Evolutionary conservation across 495 filamentous ascomycete genomes (phyloP).

Genomic region (Talaromyces liani): DNA sequence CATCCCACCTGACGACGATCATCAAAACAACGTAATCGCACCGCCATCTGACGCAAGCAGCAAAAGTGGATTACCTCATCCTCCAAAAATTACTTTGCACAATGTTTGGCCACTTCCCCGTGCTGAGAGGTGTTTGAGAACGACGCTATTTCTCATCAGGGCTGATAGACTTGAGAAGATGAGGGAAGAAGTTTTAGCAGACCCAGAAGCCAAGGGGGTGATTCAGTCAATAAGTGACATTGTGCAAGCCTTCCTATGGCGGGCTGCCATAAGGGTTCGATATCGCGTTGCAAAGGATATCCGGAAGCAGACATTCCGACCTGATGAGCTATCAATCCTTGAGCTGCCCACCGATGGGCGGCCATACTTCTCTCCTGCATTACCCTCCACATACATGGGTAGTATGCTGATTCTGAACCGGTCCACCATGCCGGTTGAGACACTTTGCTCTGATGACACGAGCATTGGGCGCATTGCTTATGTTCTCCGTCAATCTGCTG

Average conservation of each 20-base stretch:
- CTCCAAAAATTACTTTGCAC: conserved; percentile 14
- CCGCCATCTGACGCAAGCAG: not conserved
- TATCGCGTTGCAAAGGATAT: conserved; percentile 23
- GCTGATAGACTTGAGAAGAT: conserved; percentile 15
- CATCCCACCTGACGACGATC: conserved; percentile 12
- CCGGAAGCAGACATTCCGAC: conserved; percentile 13
- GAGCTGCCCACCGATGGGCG: conserved; percentile 25
- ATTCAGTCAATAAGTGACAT: conserved; percentile 21
- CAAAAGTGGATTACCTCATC: not conserved
- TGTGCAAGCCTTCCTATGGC: conserved; percentile 27
- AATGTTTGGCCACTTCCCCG: conserved; percentile 17
- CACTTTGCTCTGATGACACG: conserved; percentile 19
- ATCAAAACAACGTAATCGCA: not conserved
- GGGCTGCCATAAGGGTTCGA: conserved; percentile 22
- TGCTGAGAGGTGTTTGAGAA: conserved; percentile 14
- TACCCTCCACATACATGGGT: conserved; percentile 28
- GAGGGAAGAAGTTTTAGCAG: conserved; percentile 15
- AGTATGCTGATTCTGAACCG: conserved; percentile 22
- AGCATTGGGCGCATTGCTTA: conserved; percentile 20
- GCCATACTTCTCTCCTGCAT: conserved; percentile 21
- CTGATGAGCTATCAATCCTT: conserved; percentile 23
- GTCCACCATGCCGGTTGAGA: conserved; percentile 17
- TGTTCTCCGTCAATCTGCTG: conserved; percentile 14
- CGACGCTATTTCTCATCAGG: conserved; percentile 18
- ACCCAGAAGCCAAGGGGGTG: conserved; percentile 14